These are phyloP conservation scores for Clohesyomyces aquaticus DNA, from an alignment of 495 filamentous ascomycete genomes.

Conservation along the genomic window DNA sequence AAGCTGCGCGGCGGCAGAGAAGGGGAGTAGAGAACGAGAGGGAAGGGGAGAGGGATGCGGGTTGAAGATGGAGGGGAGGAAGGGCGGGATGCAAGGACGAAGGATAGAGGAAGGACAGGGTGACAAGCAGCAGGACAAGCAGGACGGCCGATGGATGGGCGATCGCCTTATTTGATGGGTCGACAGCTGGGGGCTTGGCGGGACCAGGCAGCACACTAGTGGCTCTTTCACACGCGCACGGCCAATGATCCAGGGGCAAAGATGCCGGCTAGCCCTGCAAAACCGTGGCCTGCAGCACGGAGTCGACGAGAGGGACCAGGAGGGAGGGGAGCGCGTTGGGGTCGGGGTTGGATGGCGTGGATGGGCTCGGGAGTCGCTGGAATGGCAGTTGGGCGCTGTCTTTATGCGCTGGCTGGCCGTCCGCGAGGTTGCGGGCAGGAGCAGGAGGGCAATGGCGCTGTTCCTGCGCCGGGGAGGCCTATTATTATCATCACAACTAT, in stretches of 20 bases:
- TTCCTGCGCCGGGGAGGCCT: not conserved
- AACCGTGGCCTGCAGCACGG: not conserved
- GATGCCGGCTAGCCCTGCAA: not conserved
- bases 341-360: not conserved
- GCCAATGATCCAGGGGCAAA: conserved; percentile 5
- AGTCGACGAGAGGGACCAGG: conserved; percentile 13
- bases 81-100: conserved; percentile 49
- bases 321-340: not conserved
- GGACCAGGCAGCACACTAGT: not conserved
- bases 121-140: conserved; percentile 40
- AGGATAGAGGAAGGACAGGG: conserved; percentile 53
- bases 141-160: conserved; percentile 43
- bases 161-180: not conserved
- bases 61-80: conserved; percentile 36
- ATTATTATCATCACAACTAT: too few species aligned
- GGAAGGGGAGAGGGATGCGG: conserved; percentile 40
- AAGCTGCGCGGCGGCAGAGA: conserved; percentile 37
- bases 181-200: not conserved
- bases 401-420: not conserved
- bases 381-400: too few species aligned
- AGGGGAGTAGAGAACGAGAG: conserved; percentile 33
- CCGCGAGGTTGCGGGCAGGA: not conserved
- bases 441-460: too few species aligned
- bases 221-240: not conserved
- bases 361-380: too few species aligned